Conservation (phyloP, 768 basidiomycete genomes). For the Termitomyces heimii region DNA sequence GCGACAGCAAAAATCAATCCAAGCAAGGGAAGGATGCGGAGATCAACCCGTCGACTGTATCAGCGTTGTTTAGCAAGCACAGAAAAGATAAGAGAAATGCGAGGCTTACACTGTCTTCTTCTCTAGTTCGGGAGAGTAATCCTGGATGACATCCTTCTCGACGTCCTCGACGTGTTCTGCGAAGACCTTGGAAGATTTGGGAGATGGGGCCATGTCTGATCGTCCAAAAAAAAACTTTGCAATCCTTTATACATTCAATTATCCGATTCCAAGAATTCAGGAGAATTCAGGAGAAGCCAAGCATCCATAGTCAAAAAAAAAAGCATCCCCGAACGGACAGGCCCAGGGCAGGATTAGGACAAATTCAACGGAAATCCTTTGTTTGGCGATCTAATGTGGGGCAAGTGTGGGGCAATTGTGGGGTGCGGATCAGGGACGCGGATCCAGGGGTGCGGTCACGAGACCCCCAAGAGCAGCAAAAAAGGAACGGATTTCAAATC, state of each 20-base stretch:
- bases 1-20: slow-evolving; percentile 27
- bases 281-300: background rate
- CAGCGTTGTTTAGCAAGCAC: background rate
- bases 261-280: background rate
- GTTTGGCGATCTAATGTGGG: background rate
- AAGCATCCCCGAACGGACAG: background rate
- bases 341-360: background rate
- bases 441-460: background rate
- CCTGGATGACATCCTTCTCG: background rate
- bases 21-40: slow-evolving; percentile 27
- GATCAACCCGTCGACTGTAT: slow-evolving; percentile 24
- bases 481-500: background rate
- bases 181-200: background rate
- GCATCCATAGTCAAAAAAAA: background rate
- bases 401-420: background rate
- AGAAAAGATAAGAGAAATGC: background rate
- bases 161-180: background rate
- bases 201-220: background rate
- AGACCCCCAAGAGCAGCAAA: background rate
- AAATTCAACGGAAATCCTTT: background rate
- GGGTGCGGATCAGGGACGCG: background rate
- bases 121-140: background rate
- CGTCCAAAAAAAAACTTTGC: background rate
- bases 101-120: background rate
- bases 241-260: background rate